Base-by-base conservation (phyloP, 345 rosid genomes). In the Pistacia atlantica region DNA sequence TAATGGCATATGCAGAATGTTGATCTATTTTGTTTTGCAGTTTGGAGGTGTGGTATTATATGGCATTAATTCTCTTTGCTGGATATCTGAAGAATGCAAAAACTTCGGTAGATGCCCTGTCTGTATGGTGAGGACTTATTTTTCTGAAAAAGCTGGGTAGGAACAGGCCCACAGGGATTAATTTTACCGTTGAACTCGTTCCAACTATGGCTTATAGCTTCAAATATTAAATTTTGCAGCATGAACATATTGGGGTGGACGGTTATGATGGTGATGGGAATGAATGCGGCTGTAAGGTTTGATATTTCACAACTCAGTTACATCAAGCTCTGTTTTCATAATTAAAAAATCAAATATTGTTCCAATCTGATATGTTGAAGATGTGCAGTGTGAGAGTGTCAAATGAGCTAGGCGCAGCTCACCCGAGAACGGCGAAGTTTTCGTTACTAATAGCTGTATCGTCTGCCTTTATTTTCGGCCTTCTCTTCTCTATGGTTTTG, bases 331-430 rank as follows among this genome's bases (percentile, higher is more conserved):
- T 70, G 37, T 60, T n/a, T 25, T 25, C 38, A 20, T 3, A 2
- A 67, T 54, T 4, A 16, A 11, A 54, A 54, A n/a, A 54, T 54
- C n/a, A 14, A 5, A 13, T 13, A 54, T 54, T 5, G 6, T 16
- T 54, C 57, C 18, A 54, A 16, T 51, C n/a, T 42, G 46, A 42
- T 42, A 42, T 5, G 0, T 7, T 42, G 46, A 45, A 5, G 33
- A 2, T 77, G 75, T 77, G 75, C 86, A 91, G 94, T 71, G 98
- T 91, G 68, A 89, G 96, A 81, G 79, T 90, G 45, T 94, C 94
- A 8, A 94, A 92, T 65, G 98, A 94, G 71, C 75, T 94, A n/a
- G 97, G 98, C 9, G 94, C 94, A 61, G 89, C 69, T 8, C 93
- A 91, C 22, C 95, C 91, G 64, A 88, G 89, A 75, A 80, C 84